Percentiles rank a stretch among this genome's conserved stretches.
These are phyloP conservation scores for Drechslerella dactyloides DNA, from an alignment of 2,329 filamentous ascomycete genomes.

Conservation along the genomic window DNA sequence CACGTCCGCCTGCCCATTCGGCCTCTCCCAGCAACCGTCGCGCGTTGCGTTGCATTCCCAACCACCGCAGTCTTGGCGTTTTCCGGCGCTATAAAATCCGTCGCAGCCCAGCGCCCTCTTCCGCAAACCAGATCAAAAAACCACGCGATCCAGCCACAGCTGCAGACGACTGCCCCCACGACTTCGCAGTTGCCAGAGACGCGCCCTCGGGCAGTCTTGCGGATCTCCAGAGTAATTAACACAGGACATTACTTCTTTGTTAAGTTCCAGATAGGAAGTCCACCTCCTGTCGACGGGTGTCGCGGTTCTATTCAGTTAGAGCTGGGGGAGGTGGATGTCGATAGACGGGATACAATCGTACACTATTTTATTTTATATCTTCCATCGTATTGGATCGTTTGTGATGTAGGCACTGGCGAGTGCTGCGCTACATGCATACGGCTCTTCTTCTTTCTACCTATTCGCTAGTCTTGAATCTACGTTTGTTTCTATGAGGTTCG, in stretches of 20 bases:
- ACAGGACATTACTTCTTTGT: no score
- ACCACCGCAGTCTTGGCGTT: conserved; percentile 22
- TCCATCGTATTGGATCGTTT: no score
- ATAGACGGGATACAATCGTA: conserved; percentile 47
- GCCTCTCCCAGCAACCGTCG: neutral
- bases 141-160: conserved; percentile 51
- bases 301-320: conserved; percentile 51
- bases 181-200: conserved; percentile 52
- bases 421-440: no score
- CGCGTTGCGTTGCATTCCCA: conserved; percentile 4
- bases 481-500: no score
- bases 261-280: conserved; percentile 44
- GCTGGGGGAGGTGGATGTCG: conserved; percentile 51
- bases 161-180: conserved; percentile 50
- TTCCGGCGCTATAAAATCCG: conserved; percentile 12
- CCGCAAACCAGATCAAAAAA: conserved; percentile 48
- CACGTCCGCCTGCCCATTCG: no score
- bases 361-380: neutral
- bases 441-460: no score
- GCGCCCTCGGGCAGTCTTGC: conserved; percentile 29
- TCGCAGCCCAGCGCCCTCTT: conserved; percentile 19
- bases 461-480: no score
- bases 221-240: conserved; percentile 47
- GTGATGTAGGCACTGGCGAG: no score
- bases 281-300: conserved; percentile 34